phyloP scores from a whole-genome alignment of 208 protist species.

The Trichomonas vaginalis region DNA sequence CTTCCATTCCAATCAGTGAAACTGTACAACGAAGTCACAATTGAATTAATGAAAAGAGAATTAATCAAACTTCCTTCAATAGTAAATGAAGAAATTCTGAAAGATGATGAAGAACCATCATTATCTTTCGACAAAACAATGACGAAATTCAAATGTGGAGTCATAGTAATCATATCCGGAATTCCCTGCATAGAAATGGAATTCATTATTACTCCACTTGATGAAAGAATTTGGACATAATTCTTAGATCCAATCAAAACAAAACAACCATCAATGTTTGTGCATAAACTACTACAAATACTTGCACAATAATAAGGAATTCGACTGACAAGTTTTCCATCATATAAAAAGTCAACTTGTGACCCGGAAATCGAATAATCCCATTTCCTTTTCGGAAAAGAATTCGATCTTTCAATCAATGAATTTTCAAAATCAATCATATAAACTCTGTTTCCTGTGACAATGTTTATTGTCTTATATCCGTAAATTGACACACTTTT shows the following conservation, averaged over 20 bases:
- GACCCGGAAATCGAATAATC: not conserved
- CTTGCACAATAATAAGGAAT: not conserved
- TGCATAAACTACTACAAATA: not conserved
- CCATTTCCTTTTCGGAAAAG: not conserved
- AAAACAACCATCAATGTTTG: not conserved
- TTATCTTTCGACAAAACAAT: not conserved
- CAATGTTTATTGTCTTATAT: not conserved
- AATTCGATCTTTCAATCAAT: not conserved
- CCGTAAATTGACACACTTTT: not conserved
- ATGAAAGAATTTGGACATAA: not conserved
- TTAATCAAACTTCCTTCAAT: not conserved
- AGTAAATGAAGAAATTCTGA: not conserved
- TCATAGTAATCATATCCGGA: not conserved
- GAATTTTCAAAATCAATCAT: not conserved
- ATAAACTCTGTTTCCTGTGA: not conserved
- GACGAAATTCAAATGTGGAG: not conserved
- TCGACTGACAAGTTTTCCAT: not conserved
- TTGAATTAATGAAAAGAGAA: not conserved
- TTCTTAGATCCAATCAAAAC: not conserved
- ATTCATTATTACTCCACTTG: not conserved
- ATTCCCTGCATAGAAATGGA: not conserved
- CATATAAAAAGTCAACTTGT: not conserved
- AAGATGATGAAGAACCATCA: not conserved
- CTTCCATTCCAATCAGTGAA: not conserved
- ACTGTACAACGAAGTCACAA: not conserved